A percentile compares a stretch with the other conserved stretches of the same genome.
These are phyloP conservation scores for Plasmodium reichenowi DNA, from an alignment of 169 alveolate species.

Conservation along the genomic window DNA sequence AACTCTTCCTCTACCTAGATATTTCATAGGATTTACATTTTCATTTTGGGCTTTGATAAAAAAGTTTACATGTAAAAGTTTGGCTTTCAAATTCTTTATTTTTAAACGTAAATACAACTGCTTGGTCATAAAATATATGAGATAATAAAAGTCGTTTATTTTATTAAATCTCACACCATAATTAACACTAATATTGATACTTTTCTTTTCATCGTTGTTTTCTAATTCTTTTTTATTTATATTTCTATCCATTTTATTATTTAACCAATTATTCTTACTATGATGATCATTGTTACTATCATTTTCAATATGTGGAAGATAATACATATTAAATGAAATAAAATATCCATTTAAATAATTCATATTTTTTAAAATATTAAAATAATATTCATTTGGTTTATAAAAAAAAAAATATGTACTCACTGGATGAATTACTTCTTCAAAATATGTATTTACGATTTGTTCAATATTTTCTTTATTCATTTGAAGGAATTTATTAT, in stretches of 20 bases:
- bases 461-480: constrained; percentile 29
- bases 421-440: constrained; percentile 32
- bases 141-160: constrained; percentile 71
- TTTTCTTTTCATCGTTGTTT: constrained; percentile 19
- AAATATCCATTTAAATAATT: constrained; percentile 54
- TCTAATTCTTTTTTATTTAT: constrained; percentile 16
- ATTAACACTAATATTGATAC: constrained; percentile 49
- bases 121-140: constrained; percentile 67
- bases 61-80: constrained; percentile 25
- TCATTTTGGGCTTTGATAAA: constrained; percentile 52
- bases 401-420: constrained; percentile 66
- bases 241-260: neutral
- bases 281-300: neutral
- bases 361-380: constrained; percentile 51
- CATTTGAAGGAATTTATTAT: constrained; percentile 25
- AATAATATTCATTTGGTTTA: constrained; percentile 29
- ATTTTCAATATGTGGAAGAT: neutral
- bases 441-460: constrained; percentile 37
- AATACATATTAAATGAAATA: constrained; percentile 46
- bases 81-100: constrained; percentile 52
- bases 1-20: constrained; percentile 52
- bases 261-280: neutral
- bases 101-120: constrained; percentile 59
- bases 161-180: constrained; percentile 61
- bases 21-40: constrained; percentile 42